Evolutionary conservation across 441 rosid genomes (phyloP).

Genomic region (Brassica balearica): DNA sequence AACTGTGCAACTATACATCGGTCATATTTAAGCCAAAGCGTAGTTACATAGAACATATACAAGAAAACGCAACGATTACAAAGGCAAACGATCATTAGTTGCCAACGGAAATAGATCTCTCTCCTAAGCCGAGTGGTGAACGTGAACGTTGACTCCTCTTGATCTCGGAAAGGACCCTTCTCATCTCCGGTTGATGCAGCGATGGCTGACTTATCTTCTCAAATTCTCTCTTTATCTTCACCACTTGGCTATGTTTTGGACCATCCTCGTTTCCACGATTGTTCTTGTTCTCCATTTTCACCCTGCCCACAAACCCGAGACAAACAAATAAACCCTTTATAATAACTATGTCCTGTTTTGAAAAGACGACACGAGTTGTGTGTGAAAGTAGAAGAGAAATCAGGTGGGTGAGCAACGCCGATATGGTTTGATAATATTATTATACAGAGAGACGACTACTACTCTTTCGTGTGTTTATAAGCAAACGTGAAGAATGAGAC

Average conservation of each 20-base stretch:
- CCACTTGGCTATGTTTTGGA: slow-evolving; percentile 67
- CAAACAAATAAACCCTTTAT: slow-evolving; percentile 1
- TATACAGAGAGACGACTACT: slow-evolving; percentile 30
- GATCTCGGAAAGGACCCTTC: slow-evolving; percentile 47
- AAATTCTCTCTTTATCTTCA: slow-evolving; percentile 58
- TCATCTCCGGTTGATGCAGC: slow-evolving; percentile 54
- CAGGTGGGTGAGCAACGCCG: slow-evolving; percentile 38
- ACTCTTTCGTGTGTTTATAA: slow-evolving; percentile 33
- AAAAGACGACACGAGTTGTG: slow-evolving; percentile 24
- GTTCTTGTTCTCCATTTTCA: slow-evolving; percentile 37
- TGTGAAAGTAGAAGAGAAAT: slow-evolving; percentile 25
- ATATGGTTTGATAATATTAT: not conserved
- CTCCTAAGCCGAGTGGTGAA: slow-evolving; percentile 66
- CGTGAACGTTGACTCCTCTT: slow-evolving; percentile 56
- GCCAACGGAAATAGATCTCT: slow-evolving; percentile 34
- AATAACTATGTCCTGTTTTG: slow-evolving; percentile 5
- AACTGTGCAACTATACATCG: not conserved
- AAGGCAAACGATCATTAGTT: no score
- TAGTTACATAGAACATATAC: slow-evolving; percentile 32
- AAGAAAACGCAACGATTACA: slow-evolving; percentile 23
- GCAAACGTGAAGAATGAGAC: slow-evolving; percentile 20
- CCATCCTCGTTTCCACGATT: slow-evolving; percentile 33
- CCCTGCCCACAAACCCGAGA: slow-evolving; percentile 12
- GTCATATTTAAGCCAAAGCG: slow-evolving; percentile 15
- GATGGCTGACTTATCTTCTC: slow-evolving; percentile 58